Conservation (phyloP, 1,284 basidiomycete species). For the Puccinia coronata region DNA sequence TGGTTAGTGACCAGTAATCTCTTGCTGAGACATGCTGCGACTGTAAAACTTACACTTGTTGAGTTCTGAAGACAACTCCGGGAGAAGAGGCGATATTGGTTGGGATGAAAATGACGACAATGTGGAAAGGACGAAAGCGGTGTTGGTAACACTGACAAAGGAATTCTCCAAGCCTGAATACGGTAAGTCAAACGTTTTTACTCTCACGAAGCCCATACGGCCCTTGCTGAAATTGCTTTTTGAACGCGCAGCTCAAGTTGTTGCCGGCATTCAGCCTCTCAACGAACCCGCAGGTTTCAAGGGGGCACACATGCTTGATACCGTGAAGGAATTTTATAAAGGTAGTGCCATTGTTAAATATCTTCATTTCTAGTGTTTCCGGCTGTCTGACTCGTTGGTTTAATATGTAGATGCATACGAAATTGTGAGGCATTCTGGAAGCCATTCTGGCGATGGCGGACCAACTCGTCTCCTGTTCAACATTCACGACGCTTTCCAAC, state of each 20-base stretch:
- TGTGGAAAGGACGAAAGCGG: conserved; percentile 69
- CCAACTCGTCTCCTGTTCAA: conserved; percentile 58
- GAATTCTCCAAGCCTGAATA: conserved; percentile 61
- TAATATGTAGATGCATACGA: conserved; percentile 29
- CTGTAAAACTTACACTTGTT: background rate
- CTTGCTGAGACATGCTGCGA: background rate
- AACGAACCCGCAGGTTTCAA: conserved; percentile 75
- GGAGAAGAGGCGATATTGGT: conserved; percentile 67
- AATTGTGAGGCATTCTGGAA: conserved; percentile 12
- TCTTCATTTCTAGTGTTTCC: conserved; percentile 59
- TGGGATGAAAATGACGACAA: conserved; percentile 74
- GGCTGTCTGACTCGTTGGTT: conserved; percentile 55
- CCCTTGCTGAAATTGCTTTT: background rate
- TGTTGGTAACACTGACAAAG: conserved; percentile 65
- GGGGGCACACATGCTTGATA: conserved; percentile 62
- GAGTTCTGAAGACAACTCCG: conserved; percentile 62
- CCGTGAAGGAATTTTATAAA: conserved; percentile 69
- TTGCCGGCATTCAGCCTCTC: conserved; percentile 52
- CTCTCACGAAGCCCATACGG: no score
- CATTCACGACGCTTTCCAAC: conserved; percentile 83
- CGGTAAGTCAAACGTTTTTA: conserved; percentile 28
- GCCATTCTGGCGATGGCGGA: background rate
- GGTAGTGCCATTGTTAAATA: conserved; percentile 45
- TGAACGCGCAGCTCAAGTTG: background rate
- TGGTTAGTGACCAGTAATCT: conserved; percentile 71